Evolutionary conservation across 2,329 filamentous ascomycete species (phyloP).

Genomic region (Monosporascus sp.): DNA sequence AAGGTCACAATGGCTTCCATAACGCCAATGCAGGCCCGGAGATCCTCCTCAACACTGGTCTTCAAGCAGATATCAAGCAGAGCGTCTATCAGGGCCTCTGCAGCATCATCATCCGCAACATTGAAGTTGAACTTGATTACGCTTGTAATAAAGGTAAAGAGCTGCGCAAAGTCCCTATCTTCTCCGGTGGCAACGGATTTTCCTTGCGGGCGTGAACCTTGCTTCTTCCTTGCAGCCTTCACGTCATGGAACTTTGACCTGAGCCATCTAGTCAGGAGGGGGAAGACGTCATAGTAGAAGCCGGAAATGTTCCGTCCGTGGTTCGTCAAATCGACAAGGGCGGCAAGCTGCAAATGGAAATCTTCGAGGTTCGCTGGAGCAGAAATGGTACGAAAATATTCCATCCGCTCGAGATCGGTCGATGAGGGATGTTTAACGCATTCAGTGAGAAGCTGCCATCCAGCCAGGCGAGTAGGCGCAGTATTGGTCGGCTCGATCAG

Average conservation of each 20-base stretch:
- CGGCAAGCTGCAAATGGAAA: slow-evolving; percentile 61
- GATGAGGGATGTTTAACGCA: slow-evolving; percentile 59
- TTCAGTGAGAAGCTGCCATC: slow-evolving; percentile 61
- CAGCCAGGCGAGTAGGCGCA: slow-evolving; percentile 49
- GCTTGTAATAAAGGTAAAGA: slow-evolving; percentile 63
- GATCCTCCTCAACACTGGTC: slow-evolving; percentile 60
- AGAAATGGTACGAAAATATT: slow-evolving; percentile 61
- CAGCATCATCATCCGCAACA: slow-evolving; percentile 57
- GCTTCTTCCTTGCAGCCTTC: slow-evolving; percentile 47
- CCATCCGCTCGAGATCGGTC: slow-evolving; percentile 61
- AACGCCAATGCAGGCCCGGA: slow-evolving; percentile 62
- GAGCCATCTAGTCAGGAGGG: slow-evolving; percentile 58
- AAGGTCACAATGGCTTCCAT: slow-evolving; percentile 70
- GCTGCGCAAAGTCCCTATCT: slow-evolving; percentile 56
- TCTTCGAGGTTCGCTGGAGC: slow-evolving; percentile 54
- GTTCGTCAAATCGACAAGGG: slow-evolving; percentile 57
- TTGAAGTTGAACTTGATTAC: slow-evolving; percentile 74
- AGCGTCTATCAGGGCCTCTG: slow-evolving; percentile 56
- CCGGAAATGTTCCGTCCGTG: slow-evolving; percentile 59
- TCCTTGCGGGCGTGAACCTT: slow-evolving; percentile 38
- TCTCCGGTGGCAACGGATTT: slow-evolving; percentile 42
- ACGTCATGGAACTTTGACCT: slow-evolving; percentile 50
- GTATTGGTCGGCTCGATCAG: slow-evolving; percentile 55
- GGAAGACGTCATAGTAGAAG: slow-evolving; percentile 63
- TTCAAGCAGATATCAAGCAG: slow-evolving; percentile 64